These are phyloP conservation scores for Verbascum thapsus DNA, from an alignment of 257 asterid genomes.

Conservation along the genomic window DNA sequence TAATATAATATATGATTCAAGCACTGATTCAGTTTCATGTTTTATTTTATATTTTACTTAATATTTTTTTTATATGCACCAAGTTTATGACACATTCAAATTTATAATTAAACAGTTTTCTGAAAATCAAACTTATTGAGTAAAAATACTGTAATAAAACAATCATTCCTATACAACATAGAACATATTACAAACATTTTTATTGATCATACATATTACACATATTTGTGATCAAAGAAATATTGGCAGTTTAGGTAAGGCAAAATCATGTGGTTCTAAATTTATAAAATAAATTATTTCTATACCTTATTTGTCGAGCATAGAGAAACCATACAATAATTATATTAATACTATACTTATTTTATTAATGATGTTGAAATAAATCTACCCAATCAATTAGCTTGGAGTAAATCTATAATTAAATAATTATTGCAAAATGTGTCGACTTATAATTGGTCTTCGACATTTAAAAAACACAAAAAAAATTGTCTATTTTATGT, in stretches of 20 bases:
- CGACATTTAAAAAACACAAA: too few species aligned
- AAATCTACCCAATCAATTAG: not conserved
- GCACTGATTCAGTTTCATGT: too few species aligned
- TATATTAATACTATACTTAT: not conserved
- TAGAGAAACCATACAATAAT: too few species aligned
- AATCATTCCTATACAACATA: not conserved
- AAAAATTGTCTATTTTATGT: too few species aligned
- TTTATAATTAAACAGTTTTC: too few species aligned
- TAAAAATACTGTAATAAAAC: too few species aligned
- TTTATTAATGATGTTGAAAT: slow-evolving; percentile 9
- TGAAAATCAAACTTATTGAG: too few species aligned
- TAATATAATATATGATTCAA: too few species aligned
- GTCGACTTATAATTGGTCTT: slow-evolving; percentile 13
- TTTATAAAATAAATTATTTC: slow-evolving; percentile 14
- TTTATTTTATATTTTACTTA: too few species aligned
- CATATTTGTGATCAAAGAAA: not conserved
- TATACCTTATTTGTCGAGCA: not conserved
- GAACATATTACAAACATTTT: not conserved
- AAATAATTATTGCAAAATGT: not conserved
- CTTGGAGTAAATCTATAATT: not conserved
- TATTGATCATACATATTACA: not conserved
- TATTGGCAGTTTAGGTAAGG: slow-evolving; percentile 2
- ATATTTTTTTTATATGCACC: too few species aligned
- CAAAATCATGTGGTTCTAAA: slow-evolving; percentile 30
- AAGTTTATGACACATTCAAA: too few species aligned